Conservation (phyloP, 1,284 basidiomycete species). For the Malassezia sp. region DNA sequence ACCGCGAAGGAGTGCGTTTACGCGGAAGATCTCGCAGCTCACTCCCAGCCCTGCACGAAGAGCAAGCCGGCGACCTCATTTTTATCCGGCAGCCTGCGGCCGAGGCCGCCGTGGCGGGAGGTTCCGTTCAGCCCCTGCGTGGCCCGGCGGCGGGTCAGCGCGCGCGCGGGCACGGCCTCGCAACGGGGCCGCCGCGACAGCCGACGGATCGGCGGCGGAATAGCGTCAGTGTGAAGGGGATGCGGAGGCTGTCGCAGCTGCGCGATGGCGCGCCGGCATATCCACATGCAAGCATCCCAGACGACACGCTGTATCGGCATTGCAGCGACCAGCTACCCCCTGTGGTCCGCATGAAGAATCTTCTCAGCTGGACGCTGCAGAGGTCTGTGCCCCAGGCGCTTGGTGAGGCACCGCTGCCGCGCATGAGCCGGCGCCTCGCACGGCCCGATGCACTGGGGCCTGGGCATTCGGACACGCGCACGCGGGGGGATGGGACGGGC, state of each 20-base stretch:
- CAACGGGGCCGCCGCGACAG: background rate
- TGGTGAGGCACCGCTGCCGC: conserved; percentile 17
- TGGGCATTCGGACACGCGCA: conserved; percentile 9
- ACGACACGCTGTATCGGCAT: conserved; percentile 33
- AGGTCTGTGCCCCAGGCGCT: conserved; percentile 25
- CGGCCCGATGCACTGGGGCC: conserved; percentile 16
- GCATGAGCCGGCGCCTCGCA: conserved; percentile 11
- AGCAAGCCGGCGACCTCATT: conserved; percentile 1
- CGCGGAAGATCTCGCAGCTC: too few relatives aligned
- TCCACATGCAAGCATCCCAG: conserved; percentile 35
- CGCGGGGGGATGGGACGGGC: background rate
- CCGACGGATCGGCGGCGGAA: conserved; percentile 16
- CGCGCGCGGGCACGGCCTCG: too few relatives aligned
- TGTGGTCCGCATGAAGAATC: conserved; percentile 34
- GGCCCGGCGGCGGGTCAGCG: too few relatives aligned
- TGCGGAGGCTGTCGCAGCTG: conserved; percentile 26
- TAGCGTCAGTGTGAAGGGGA: conserved; percentile 33
- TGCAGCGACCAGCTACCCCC: conserved; percentile 30
- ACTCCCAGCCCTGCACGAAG: conserved; percentile 4
- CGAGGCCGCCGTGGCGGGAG: too few relatives aligned
- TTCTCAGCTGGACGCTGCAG: conserved; percentile 31
- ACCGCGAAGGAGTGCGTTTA: background rate
- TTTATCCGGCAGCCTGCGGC: conserved; percentile 1
- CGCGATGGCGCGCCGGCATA: conserved; percentile 32
- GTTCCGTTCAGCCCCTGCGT: too few relatives aligned